Evolutionary conservation across 805 yeast genomes (phyloP), one percentile per base, ranked within the genome.

Genomic region (Zygoascus tannicola): DNA sequence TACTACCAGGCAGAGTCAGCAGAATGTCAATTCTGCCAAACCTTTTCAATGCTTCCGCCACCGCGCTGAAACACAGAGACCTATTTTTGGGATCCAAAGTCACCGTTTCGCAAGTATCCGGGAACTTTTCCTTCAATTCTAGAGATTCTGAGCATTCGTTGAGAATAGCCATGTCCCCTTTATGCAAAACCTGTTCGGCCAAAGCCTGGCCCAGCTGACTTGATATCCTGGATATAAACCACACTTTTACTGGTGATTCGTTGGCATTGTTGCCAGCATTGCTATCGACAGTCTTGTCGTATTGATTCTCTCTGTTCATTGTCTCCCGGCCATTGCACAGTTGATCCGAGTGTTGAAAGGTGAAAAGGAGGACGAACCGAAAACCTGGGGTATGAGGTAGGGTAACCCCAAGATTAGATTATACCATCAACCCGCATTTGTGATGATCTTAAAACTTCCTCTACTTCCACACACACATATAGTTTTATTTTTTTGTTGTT

Each of bases 1-100:
- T 26, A 22, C 23, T n/a, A 5, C 47, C 16, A 32, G 41, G 16
- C 3, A 40, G 45, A 28, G 43, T 51, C 14, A 53, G 50, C 10
- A 50, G 39, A 12, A 53, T 40, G 41, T 53, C 56, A 8, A 53
- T 51, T 16, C 46, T 18, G 16, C 47, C 47, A 39, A 46, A 50
- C 33, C 30, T 26, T 23, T 41, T 21, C 26, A 53, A 18, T 3
- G 50, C 50, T 4, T 43, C 28, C 8, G 56, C 52, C 2, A 48
- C 48, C 4, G 51, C 49, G 20, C 50, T 44, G 22, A 35, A 44
- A 32, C 54, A 51, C 4, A 43, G 34, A 4, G 45, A 47, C 30
- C 43, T 30, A 22, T 41, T 44, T 19, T 45, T 38, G 21, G 43
- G 36, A 19, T 38, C 35, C 18, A 37, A 8, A n/a, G 32, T 33